Evolutionary conservation across 306 rosid genomes (phyloP), one percentile per base, ranked within the genome.

Genomic region (Pachyrhizus erosus): DNA sequence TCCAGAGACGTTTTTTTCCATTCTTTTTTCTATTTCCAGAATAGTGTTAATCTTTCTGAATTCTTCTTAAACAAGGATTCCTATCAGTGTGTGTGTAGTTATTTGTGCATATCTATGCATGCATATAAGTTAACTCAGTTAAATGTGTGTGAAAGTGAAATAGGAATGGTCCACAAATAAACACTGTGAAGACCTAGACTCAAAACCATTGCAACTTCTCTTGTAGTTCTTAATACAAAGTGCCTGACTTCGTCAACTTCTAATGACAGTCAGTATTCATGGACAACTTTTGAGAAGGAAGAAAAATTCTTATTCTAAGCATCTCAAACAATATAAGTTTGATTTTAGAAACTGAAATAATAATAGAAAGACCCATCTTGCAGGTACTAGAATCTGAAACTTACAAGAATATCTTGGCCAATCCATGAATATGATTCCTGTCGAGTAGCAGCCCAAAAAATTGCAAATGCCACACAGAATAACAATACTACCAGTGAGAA

Each of bases 321-420:
- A 74, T 45, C 20, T 9, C 24, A 8, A 77, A 40, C 46, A 66
- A 49, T 72, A 12, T 17, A 76, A 70, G 71, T 49, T 78, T 78
- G 84, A 76, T 66, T 40, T 37, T 77, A 85, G 69, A 77, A 51
- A 67, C 33, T 64, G 75, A 52, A 61, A 76, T 73, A 55, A 80
- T 73, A 81, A 64, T 48, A 73, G 57, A 70, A 85, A 66, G 76
- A 80, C 27, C 58, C n/a, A 14, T 27, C 45, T 7, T 68, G 62
- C 37, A 73, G 20, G 11, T 79, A 68, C 23, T 46, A 75, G 66
- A 48, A 79, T 24, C 49, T 69, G 78, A 73, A 81, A 86, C 98
- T 96, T 92, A 96, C 99, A 86, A 96, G 97, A 87, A 88, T 58
- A 87, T 96, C 98, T 89, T 96, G 99, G 81, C 97, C 98, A 87